Evolutionary conservation across 768 basidiomycete species (phyloP), one percentile per base, ranked within the genome.

Genomic region (Pleurotus djamor): DNA sequence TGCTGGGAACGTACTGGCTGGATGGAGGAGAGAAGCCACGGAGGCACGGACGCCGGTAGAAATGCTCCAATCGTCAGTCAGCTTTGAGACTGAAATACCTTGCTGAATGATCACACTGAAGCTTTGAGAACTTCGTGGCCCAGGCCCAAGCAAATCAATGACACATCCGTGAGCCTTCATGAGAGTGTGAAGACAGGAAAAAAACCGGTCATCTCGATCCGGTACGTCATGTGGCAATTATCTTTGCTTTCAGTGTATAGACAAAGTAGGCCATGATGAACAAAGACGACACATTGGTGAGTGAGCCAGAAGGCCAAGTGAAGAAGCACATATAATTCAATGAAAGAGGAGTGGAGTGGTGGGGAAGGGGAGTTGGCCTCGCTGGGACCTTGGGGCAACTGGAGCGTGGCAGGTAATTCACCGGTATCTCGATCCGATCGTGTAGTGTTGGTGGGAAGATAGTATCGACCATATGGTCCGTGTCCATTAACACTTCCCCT

Each of bases 351-450:
- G 9, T 43, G 41, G 41, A 43, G n/a, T 1, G 41, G 10, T 4
- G n/a, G 41, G 10, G 9, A n/a, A 43, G 41, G 41, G 41, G n/a
- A 10, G 41, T 10, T 28, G 21, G 3, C 21, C 21, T 28, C 21
- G 21, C 38, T 41, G 38, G 4, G 38, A n/a, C 38, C n/a, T 41
- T n/a, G n/a, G 38, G 38, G 38, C 38, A 41, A 41, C 49, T 12
- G 13, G 28, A 12, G 34, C 14, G 52, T 7, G 32, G 35, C 21
- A 28, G 16, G 52, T 54, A 56, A 56, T 38, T 56, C 38, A 56
- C 54, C 54, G 54, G 54, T 56, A 56, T 56, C 54, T 56, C 41
- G 54, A 56, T 56, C 54, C 54, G 54, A 56, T 56, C 54, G 41
- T 56, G 37, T 14, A 43, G n/a, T 38, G 54, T 32, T 13, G 41